Evolutionary conservation across 108 stramenopile genomes (phyloP).

Genomic region (Fistulifera solaris): DNA sequence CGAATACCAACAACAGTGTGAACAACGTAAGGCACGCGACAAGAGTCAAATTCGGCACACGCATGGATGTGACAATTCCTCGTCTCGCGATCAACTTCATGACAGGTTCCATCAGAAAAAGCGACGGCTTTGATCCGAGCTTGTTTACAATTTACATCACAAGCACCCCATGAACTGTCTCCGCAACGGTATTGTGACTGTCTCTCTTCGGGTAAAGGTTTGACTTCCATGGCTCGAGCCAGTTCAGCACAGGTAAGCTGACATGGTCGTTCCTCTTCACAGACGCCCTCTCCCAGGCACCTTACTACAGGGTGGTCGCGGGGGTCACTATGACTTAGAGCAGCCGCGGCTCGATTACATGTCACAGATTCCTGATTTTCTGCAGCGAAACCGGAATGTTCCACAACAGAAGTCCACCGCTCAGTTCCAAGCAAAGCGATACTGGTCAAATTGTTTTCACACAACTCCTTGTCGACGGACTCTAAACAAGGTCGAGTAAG

Average conservation of each 20-base stretch:
- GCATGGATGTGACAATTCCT: slow-evolving; percentile 60
- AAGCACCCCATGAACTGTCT: slow-evolving; percentile 48
- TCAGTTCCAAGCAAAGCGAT: slow-evolving; percentile 46
- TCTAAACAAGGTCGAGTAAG: slow-evolving; percentile 6
- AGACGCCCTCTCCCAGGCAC: slow-evolving; percentile 51
- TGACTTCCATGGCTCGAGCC: slow-evolving; percentile 7
- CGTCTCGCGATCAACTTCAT: slow-evolving; percentile 36
- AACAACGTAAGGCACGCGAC: slow-evolving; percentile 59
- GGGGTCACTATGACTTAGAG: slow-evolving; percentile 7
- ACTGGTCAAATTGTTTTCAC: slow-evolving; percentile 25
- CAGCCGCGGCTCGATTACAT: slow-evolving; percentile 33
- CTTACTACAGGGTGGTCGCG: slow-evolving; percentile 16
- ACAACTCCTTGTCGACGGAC: slow-evolving; percentile 4
- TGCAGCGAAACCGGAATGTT: slow-evolving; percentile 24
- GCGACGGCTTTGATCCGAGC: slow-evolving; percentile 24
- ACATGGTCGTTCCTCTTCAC: slow-evolving; percentile 54
- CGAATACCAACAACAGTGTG: slow-evolving; percentile 58
- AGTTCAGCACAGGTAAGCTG: slow-evolving; percentile 40
- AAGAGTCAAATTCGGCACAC: slow-evolving; percentile 64
- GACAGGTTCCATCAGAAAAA: slow-evolving; percentile 41
- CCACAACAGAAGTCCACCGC: slow-evolving; percentile 50
- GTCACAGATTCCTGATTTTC: slow-evolving; percentile 20
- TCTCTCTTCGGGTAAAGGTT: slow-evolving; percentile 4
- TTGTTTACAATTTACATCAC: slow-evolving; percentile 61
- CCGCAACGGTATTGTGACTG: slow-evolving; percentile 5